phyloP scores from a whole-genome alignment of 108 stramenopile species.

The Phaeodactylum tricornutum region DNA sequence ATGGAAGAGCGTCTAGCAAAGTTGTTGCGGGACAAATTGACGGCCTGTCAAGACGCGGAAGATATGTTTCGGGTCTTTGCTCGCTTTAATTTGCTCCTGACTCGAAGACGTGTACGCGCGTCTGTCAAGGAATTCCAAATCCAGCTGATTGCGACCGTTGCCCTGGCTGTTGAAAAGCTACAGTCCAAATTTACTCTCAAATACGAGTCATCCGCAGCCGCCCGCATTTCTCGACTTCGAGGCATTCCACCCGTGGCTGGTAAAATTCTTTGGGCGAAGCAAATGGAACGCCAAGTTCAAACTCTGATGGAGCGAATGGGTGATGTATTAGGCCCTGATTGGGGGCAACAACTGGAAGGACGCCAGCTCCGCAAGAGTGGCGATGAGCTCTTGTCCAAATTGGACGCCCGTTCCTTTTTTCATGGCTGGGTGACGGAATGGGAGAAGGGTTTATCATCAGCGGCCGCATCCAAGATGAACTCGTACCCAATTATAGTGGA shows the following conservation, averaged over 20 bases:
- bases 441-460: constrained; percentile 59
- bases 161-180: constrained; percentile 79
- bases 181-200: constrained; percentile 89
- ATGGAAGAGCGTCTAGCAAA: constrained; percentile 73
- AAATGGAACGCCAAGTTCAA: constrained; percentile 94
- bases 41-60: constrained; percentile 85
- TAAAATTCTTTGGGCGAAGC: constrained; percentile 97
- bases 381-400: constrained; percentile 87
- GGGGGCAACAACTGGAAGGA: constrained; percentile 95
- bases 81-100: constrained; percentile 90
- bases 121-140: constrained; percentile 94
- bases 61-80: constrained; percentile 96
- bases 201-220: constrained; percentile 74
- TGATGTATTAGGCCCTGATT: constrained; percentile 89
- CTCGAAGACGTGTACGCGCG: constrained; percentile 81
- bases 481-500: constrained; percentile 64
- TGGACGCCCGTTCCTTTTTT: constrained; percentile 83
- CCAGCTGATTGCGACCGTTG: constrained; percentile 86
- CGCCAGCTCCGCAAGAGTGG: constrained; percentile 85
- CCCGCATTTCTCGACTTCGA: constrained; percentile 63
- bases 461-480: constrained; percentile 47
- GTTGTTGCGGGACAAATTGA: constrained; percentile 73
- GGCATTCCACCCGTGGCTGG: constrained; percentile 94
- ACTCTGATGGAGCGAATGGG: constrained; percentile 86
- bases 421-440: constrained; percentile 76